phyloP scores from a whole-genome alignment of 371 early-diverging fungal genomes.

The Mucor lusitanicus region DNA sequence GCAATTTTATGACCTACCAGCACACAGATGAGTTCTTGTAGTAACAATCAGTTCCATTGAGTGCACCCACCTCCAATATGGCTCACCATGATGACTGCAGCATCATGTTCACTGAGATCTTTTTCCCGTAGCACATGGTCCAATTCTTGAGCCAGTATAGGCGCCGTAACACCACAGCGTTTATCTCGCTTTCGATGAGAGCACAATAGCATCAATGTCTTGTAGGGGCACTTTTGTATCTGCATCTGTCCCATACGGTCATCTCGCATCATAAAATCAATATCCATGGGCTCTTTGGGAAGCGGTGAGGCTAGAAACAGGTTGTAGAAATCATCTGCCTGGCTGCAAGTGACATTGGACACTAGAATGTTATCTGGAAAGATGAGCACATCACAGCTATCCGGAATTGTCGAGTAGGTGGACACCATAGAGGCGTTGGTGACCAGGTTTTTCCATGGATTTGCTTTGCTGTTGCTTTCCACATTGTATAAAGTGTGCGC shows the following conservation, averaged over 20 bases:
- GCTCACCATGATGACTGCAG: conserved; percentile 52
- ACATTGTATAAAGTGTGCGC: conserved; percentile 23
- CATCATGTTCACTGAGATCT: conserved; percentile 45
- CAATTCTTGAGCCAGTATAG: conserved; percentile 67
- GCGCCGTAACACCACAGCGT: conserved; percentile 73
- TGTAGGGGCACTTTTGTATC: conserved; percentile 26
- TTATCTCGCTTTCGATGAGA: conserved; percentile 75
- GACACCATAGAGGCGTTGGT: conserved; percentile 36
- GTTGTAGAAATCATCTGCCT: conserved; percentile 29
- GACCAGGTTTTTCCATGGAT: conserved; percentile 29
- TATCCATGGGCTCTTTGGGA: conserved; percentile 16
- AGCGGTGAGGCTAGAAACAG: conserved; percentile 22
- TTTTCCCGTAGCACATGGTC: conserved; percentile 50
- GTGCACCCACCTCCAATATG: conserved; percentile 60
- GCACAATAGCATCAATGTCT: conserved; percentile 61
- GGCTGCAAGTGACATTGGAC: conserved; percentile 30
- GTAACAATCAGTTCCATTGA: background rate
- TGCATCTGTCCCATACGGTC: conserved; percentile 14
- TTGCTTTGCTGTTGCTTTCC: background rate
- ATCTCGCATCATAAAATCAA: conserved; percentile 9
- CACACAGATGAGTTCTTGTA: background rate
- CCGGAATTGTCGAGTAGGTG: conserved; percentile 17
- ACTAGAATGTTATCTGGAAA: conserved; percentile 46
- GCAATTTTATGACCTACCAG: conserved; percentile 70
- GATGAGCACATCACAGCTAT: conserved; percentile 32